Evolutionary conservation across 768 basidiomycete species (phyloP).

Genomic region (Pulveroboletus sp.): DNA sequence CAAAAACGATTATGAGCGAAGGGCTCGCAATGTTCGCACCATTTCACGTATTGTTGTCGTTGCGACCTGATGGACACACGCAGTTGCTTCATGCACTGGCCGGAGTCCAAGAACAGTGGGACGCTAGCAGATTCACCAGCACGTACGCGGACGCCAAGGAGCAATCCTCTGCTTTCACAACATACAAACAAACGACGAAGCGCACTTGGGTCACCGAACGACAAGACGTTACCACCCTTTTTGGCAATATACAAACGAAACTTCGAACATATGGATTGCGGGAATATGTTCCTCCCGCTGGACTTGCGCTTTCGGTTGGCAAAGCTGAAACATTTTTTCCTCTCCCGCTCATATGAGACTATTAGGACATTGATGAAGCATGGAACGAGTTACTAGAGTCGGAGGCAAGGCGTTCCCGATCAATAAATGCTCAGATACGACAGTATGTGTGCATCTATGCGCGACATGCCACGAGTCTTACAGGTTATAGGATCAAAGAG

Average conservation of each 20-base stretch:
- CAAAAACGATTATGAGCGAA: constrained; percentile 89
- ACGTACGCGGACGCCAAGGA: constrained; percentile 81
- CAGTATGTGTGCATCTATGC: constrained; percentile 54
- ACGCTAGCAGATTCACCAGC: constrained; percentile 57
- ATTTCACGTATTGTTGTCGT: background rate
- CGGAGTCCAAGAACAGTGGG: constrained; percentile 69
- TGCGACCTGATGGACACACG: constrained; percentile 4
- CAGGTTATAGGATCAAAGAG: constrained; percentile 68
- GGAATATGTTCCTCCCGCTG: constrained; percentile 76
- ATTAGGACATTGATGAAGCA: constrained; percentile 64
- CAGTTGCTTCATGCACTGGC: constrained; percentile 67
- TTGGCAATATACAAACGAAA: constrained; percentile 93
- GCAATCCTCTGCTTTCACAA: constrained; percentile 65
- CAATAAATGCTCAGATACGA: constrained; percentile 87
- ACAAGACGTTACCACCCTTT: constrained; percentile 81
- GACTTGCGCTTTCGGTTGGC: constrained; percentile 57
- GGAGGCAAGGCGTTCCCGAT: constrained; percentile 72
- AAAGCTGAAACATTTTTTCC: background rate
- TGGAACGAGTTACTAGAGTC: constrained; percentile 72
- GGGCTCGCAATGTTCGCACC: constrained; percentile 59
- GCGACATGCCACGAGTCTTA: constrained; percentile 1
- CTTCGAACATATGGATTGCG: constrained; percentile 83
- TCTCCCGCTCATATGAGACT: constrained; percentile 9
- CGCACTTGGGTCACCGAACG: constrained; percentile 86
- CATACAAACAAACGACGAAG: constrained; percentile 84